Evolutionary conservation across 129 eudicot genomes (phyloP), one percentile per base, ranked within the genome.

Genomic region (Solidago caesia): DNA sequence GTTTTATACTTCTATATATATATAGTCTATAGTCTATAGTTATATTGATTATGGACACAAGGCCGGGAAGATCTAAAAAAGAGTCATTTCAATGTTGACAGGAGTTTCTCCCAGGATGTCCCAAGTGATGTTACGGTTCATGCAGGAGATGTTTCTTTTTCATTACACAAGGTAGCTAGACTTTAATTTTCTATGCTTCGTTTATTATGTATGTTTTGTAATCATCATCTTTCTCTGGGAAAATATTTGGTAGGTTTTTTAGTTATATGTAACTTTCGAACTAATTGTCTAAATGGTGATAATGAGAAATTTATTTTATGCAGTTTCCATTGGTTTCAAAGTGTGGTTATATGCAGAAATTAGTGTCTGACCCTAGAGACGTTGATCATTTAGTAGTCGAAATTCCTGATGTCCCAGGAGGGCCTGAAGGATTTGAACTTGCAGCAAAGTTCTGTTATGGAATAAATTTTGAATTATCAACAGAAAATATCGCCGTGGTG

Each of bases 371-470:
- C 70, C 73, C 86, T 1, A 64, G 61, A 64, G 85, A 82, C 33
- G 71, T 58, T 15, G 84, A 87, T 47, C 55, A 21, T 71, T 64
- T 86, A 15, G 79, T 44, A 25, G 62, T 95, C 41, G 86, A 91
- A 74, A 82, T 95, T 68, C 82, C 90, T 13, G 89, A 91, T 70
- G 52, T 95, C 62, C 97, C 99, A 0, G 96, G 99, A 15, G 97
- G 97, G 39, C 73, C 87, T 41, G 95, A 91, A 61, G 89, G 90
- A 21, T 95, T 95, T 58, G 97, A 91, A 71, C 92, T 95, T 7
- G 99, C 99, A 4, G 92, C 97, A 58, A 95, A 91, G 64, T 95
- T 95, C 78, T 95, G 99, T 82, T 95, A 95, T 64, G 96, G 96
- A 39, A 77, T 95, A 26, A 91, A 95, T 70, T 95, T 91, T 12